Evolutionary conservation across 225 moss, liverwort and hornwort species (phyloP), one percentile per base, ranked within the genome.

Genomic region (Pseudisothecium myosuroides): DNA sequence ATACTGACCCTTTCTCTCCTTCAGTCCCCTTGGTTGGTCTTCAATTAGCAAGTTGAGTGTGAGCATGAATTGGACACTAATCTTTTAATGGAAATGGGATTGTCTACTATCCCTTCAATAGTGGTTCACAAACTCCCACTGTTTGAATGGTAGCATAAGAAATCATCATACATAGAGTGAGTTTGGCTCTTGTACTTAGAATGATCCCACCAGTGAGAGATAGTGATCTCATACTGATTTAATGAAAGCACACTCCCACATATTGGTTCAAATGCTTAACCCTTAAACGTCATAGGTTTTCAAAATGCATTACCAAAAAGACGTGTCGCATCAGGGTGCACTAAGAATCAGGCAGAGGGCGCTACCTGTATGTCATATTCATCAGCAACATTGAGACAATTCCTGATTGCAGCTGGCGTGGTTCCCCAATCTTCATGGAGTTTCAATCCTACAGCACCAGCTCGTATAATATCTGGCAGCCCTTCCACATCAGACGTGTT

Each of bases 371-470:
- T 83, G 86, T 98, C 98, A 88, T 91, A 98, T 68, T 96, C 89
- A 63, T 98, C 97, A 41, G 98, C 98, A 75, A 98, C 95, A 67
- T 91, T 92, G 60, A 98, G 96, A 68, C 97, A 97, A 83, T 94
- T 96, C 50, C 92, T 94, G 69, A 98, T 98, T 66, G 98, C 96
- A 90, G 96, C 96, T 45, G 98, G 98, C 81, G 98, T 96, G 56
- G 95, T 95, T 81, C 98, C 98, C 98, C 98, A 98, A 90, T 98
- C 98, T 89, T 98, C 98, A 90, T 98, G 98, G 75, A 98, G 91
- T 88, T 97, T 98, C 86, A 98, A 88, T 82, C 98, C 97, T 63
- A 98, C 82, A 50, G 98, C 98, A 76, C 98, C 98, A 61, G 98
- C 97, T 95, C 88, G 80, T 71, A 98, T 95, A 52, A 98, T 95